A percentile compares a stretch with the other conserved stretches of the same genome.
phyloP scores from a whole-genome alignment of 495 filamentous ascomycete genomes.

The Podospora tetraspora region DNA sequence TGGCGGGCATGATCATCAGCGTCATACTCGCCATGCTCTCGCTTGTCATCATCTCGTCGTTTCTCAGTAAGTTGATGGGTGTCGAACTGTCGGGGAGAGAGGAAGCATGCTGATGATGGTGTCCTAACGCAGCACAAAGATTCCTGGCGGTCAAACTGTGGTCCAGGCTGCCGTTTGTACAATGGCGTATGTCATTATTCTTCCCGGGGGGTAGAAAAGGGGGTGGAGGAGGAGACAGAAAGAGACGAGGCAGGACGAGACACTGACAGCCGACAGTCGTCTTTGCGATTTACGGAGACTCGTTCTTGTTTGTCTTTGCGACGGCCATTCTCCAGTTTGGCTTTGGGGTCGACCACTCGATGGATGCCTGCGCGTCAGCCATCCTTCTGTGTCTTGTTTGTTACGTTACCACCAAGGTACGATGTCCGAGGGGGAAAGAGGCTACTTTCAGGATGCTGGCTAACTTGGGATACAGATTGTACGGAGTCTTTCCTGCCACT shows the following conservation, averaged over 20 bases:
- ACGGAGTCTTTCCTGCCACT: conserved; percentile 3
- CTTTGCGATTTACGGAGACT: conserved; percentile 47
- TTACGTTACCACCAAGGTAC: conserved; percentile 51
- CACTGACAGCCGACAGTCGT: conserved; percentile 33
- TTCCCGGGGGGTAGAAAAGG: not conserved
- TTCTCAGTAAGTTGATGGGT: conserved; percentile 36
- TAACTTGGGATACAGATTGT: conserved; percentile 33
- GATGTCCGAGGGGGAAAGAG: not conserved
- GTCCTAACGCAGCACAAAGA: conserved; percentile 30
- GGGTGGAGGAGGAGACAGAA: not conserved
- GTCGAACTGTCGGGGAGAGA: not conserved
- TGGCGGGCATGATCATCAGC: conserved; percentile 36
- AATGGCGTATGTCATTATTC: conserved; percentile 38
- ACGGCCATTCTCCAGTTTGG: conserved; percentile 47
- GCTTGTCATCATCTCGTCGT: conserved; percentile 38
- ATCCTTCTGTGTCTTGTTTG: conserved; percentile 47
- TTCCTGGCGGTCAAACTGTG: conserved; percentile 36
- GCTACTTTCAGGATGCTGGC: conserved; percentile 6
- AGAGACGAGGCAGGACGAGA: not conserved
- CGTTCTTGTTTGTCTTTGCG: conserved; percentile 46
- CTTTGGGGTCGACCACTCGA: conserved; percentile 40
- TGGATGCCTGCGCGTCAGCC: conserved; percentile 41
- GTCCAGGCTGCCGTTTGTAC: conserved; percentile 41
- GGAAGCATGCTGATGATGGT: conserved; percentile 2
- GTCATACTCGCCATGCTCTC: conserved; percentile 41